phyloP scores from a whole-genome alignment of 352 stramenopile genomes.

The Globisporangium cylindrosporum region DNA sequence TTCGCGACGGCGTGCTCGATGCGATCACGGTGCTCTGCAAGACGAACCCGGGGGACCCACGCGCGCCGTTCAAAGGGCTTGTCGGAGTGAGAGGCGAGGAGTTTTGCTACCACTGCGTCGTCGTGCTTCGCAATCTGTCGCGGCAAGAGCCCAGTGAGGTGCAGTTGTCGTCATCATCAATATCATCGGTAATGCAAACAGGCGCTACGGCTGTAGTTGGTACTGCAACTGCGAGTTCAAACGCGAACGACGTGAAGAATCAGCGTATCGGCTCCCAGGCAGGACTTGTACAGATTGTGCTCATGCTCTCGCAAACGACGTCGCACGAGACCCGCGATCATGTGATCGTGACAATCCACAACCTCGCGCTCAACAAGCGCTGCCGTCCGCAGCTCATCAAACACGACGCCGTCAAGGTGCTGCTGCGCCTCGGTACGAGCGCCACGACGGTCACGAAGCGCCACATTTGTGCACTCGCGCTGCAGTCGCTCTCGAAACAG shows the following conservation, averaged over 20 bases:
- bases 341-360: conserved; percentile 64
- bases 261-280: conserved; percentile 54
- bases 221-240: not conserved
- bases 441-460: conserved; percentile 47
- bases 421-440: conserved; percentile 48
- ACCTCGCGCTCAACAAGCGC: conserved; percentile 49
- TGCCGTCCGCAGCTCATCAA: conserved; percentile 69
- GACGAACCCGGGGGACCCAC: conserved; percentile 38
- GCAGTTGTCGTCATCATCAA: not conserved
- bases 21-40: conserved; percentile 42
- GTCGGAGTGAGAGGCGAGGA: conserved; percentile 58
- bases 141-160: conserved; percentile 26
- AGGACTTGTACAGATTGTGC: conserved; percentile 49
- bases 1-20: conserved; percentile 71
- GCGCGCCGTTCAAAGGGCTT: conserved; percentile 55
- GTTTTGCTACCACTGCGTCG: conserved; percentile 63
- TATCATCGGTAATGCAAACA: not conserved
- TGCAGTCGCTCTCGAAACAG: conserved; percentile 57
- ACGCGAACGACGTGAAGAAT: conserved; percentile 41
- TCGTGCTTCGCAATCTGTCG: conserved; percentile 69
- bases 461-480: conserved; percentile 58
- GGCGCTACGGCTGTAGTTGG: not conserved
- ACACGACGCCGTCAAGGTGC: conserved; percentile 72
- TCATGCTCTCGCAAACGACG: conserved; percentile 50
- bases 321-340: conserved; percentile 57